Evolutionary conservation across 1,284 basidiomycete species (phyloP).

Genomic region (Crucibulum cyathiforme): DNA sequence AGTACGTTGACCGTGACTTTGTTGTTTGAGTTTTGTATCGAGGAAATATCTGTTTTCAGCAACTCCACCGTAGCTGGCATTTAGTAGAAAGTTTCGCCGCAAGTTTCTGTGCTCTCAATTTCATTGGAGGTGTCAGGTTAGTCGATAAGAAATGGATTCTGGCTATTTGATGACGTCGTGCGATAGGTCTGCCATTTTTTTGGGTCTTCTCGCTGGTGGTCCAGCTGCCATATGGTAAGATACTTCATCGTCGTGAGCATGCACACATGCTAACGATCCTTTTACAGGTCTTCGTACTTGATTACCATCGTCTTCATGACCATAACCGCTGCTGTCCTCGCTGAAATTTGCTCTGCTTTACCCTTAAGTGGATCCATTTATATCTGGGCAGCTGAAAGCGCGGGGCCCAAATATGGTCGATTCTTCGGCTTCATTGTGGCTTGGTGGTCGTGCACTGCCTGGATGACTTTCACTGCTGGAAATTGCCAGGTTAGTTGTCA

Average conservation of each 20-base stretch:
- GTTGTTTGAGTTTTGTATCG: conserved; percentile 8
- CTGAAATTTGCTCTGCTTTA: conserved; percentile 86
- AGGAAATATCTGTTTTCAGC: conserved; percentile 45
- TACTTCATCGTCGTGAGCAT: neutral
- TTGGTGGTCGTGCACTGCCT: conserved; percentile 88
- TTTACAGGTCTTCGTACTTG: conserved; percentile 75
- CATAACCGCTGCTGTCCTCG: conserved; percentile 83
- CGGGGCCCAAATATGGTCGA: conserved; percentile 80
- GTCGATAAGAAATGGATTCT: conserved; percentile 8
- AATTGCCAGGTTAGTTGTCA: conserved; percentile 71
- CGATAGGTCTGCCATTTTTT: conserved; percentile 74
- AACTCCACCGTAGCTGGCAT: conserved; percentile 84
- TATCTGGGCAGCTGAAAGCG: conserved; percentile 89
- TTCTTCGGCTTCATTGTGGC: conserved; percentile 88
- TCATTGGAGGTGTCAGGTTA: conserved; percentile 83
- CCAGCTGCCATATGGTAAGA: conserved; percentile 80
- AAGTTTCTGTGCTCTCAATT: conserved; percentile 84
- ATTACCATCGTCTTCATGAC: conserved; percentile 83
- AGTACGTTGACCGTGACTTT: conserved; percentile 46
- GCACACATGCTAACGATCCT: neutral
- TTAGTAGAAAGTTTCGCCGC: conserved; percentile 83
- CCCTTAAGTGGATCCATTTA: conserved; percentile 89
- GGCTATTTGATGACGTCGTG: neutral
- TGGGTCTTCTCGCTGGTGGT: conserved; percentile 83
- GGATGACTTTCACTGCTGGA: conserved; percentile 88